Base-by-base conservation (phyloP, 768 basidiomycete genomes). In the Calvatia gigantea region DNA sequence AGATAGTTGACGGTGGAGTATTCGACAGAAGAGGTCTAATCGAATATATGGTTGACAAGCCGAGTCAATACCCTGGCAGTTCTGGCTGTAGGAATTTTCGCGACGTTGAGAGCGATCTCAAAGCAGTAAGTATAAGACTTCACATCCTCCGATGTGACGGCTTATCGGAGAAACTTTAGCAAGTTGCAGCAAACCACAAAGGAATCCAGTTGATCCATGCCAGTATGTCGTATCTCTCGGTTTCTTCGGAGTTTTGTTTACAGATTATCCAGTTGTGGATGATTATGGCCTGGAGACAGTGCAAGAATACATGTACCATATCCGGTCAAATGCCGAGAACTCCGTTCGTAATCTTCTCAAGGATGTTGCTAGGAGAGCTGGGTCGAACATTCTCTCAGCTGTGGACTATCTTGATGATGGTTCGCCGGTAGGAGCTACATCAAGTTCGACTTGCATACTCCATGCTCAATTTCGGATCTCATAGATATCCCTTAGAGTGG, bases 111-210 rank as follows among this genome's bases (percentile, higher is more conserved):
- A 93, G 90, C 62, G 94, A 96, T 67, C 67, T 96, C 47, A 92
- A 93, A 69, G 94, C 94, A 51, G 91, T 92, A 60, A 58, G 86
- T 71, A 25, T 23, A 31, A 47, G 51, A 23, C 51, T 28, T 6
- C 25, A 6, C 25, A 17, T 43, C 50, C 43, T 63, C 39, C 21
- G 25, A 21, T 12, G 25, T 11, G 21, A 42, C 35, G 23, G 35
- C 46, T 38, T 35, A 46, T 59, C 14, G 19, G 9, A 51, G 42
- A 42, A 29, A 27, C 8, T 41, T 48, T 46, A 93, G 91, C 93
- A 95, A 91, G 87, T 95, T 59, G 91, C 93, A 1, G 92, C 94
- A 6, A 97, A 97, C 66, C 83, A 94, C 69, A 94, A 95, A 71
- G 95, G 93, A 11, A 84, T 91, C 31, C 87, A 91, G 61, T 78